Evolutionary conservation across 192 early-diverging fungal species (phyloP).

Genomic region (Umbelopsis sp.): DNA sequence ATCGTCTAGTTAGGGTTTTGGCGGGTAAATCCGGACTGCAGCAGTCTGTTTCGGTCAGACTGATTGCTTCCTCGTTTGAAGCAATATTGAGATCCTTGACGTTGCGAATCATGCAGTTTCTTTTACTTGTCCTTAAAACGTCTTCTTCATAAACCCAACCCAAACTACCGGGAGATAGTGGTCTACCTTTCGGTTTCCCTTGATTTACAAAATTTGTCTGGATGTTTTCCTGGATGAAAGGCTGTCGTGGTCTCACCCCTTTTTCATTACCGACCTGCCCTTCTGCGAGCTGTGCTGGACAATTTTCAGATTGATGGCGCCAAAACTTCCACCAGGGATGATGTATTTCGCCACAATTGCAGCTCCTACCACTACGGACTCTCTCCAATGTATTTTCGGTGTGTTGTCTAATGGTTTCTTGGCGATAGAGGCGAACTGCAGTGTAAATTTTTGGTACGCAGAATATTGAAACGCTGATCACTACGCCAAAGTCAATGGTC

Average conservation of each 20-base stretch:
- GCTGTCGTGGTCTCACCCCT: too few relatives aligned
- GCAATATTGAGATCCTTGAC: neutral
- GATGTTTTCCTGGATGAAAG: neutral
- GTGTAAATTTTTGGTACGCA: slow-evolving; percentile 21
- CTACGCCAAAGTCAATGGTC: slow-evolving; percentile 20
- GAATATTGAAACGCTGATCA: slow-evolving; percentile 20
- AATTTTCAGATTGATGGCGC: slow-evolving; percentile 1
- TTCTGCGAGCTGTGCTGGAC: neutral
- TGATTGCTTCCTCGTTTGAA: neutral
- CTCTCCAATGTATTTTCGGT: neutral
- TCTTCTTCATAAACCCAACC: slow-evolving; percentile 12
- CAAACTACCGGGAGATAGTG: neutral
- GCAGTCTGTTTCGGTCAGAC: neutral
- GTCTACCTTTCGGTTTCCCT: too few relatives aligned
- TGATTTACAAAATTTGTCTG: neutral
- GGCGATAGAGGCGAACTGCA: slow-evolving; percentile 13
- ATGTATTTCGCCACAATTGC: neutral
- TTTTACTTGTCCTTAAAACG: neutral
- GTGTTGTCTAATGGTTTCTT: slow-evolving; percentile 6
- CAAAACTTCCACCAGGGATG: slow-evolving; percentile 17
- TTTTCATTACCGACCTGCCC: too few relatives aligned
- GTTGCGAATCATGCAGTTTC: neutral
- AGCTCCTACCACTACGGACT: neutral
- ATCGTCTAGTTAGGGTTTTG: neutral
- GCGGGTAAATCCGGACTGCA: neutral